phyloP scores from a whole-genome alignment of 2,329 filamentous ascomycete species.

The Leptosphaerulina australis region DNA sequence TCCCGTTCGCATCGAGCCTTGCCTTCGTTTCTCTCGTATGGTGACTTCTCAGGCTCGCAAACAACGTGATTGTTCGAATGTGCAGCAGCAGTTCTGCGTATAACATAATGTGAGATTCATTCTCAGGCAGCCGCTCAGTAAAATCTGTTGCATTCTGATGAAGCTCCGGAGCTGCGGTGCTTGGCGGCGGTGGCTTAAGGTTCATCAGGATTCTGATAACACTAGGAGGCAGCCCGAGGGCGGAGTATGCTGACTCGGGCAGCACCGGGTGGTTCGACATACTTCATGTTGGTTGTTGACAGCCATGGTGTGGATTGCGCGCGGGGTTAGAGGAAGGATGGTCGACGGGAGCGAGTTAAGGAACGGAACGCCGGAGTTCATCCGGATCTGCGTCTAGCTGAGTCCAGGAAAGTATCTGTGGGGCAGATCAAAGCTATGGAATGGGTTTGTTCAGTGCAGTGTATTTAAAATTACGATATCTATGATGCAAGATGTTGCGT shows the following conservation, averaged over 20 bases:
- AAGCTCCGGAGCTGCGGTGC: constrained; percentile 38
- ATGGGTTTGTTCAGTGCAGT: not conserved
- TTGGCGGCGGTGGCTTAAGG: constrained; percentile 35
- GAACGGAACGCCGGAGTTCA: not conserved
- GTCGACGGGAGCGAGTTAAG: constrained; percentile 8
- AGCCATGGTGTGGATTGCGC: constrained; percentile 27
- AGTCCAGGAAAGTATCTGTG: not conserved
- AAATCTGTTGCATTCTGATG: constrained; percentile 36
- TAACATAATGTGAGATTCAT: constrained; percentile 49
- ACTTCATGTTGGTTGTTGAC: constrained; percentile 33
- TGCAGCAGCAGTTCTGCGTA: constrained; percentile 67
- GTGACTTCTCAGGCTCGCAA: constrained; percentile 57
- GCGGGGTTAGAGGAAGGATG: constrained; percentile 14
- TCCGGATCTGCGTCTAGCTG: constrained; percentile 12
- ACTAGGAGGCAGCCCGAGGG: constrained; percentile 40
- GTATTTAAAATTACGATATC: constrained; percentile 24
- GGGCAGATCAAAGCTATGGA: not conserved
- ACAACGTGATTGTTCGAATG: constrained; percentile 65
- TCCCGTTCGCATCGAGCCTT: constrained; percentile 53
- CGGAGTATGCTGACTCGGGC: constrained; percentile 46
- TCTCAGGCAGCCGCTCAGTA: constrained; percentile 32
- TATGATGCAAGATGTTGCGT: constrained; percentile 3
- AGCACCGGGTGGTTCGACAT: constrained; percentile 39
- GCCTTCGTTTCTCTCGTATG: constrained; percentile 53
- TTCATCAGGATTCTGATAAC: constrained; percentile 43